Evolutionary conservation across 1,284 basidiomycete species (phyloP).

Genomic region (Bjerkandera adusta): DNA sequence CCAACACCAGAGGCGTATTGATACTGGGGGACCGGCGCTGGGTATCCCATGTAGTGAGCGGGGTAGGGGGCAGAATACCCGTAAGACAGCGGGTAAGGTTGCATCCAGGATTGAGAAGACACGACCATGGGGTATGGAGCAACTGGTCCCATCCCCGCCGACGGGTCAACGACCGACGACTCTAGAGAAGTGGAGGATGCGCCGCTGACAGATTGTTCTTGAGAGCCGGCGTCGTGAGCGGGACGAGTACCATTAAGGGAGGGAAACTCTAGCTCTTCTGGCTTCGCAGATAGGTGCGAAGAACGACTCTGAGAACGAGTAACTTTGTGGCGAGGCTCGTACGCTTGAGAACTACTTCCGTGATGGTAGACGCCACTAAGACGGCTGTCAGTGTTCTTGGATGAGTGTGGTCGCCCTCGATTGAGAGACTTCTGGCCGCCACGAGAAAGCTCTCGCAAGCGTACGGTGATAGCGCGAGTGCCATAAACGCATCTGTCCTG

Average conservation of each 20-base stretch:
- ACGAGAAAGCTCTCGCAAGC: background rate
- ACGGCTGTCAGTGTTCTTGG: no score
- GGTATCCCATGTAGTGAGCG: constrained; percentile 45
- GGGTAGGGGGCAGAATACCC: constrained; percentile 52
- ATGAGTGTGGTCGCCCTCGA: no score
- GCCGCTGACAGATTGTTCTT: constrained; percentile 11
- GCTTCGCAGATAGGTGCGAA: no score
- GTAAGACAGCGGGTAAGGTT: constrained; percentile 47
- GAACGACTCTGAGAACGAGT: no score
- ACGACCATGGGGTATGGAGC: constrained; percentile 35
- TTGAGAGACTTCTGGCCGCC: background rate
- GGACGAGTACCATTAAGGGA: background rate
- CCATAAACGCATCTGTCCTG: background rate
- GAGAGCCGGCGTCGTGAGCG: constrained; percentile 4
- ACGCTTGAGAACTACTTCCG: no score
- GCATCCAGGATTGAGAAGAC: constrained; percentile 46
- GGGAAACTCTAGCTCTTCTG: no score
- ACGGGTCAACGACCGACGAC: constrained; percentile 19
- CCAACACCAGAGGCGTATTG: no score
- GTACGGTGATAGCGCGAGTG: background rate
- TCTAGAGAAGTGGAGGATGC: constrained; percentile 14
- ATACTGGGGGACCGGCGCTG: constrained; percentile 33
- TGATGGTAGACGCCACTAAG: no score
- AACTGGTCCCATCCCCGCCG: constrained; percentile 29
- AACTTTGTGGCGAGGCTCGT: no score